These are phyloP conservation scores for Pulveroboletus ravenelii DNA, from an alignment of 768 basidiomycete species.

Conservation along the genomic window DNA sequence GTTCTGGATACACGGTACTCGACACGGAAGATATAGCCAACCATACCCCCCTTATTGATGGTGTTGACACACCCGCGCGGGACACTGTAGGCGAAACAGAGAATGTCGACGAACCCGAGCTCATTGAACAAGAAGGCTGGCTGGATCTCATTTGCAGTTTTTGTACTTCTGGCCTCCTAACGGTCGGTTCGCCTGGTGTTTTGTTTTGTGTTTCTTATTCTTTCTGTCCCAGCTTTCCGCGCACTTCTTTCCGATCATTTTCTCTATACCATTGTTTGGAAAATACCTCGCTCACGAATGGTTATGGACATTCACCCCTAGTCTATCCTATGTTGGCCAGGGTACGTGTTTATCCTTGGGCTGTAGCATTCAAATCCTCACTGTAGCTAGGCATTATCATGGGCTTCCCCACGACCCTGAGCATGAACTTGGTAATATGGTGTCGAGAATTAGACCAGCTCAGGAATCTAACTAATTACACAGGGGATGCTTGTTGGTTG, in stretches of 20 bases:
- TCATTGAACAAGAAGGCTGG: slow-evolving; percentile 71
- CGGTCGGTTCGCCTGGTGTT: slow-evolving; percentile 45
- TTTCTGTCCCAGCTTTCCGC: slow-evolving; percentile 56
- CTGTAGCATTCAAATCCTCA: background rate
- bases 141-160: slow-evolving; percentile 75
- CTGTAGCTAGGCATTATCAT: slow-evolving; percentile 79
- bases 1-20: slow-evolving; percentile 50
- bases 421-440: slow-evolving; percentile 77
- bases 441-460: background rate
- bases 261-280: slow-evolving; percentile 84
- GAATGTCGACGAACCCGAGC: slow-evolving; percentile 37
- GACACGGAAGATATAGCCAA: slow-evolving; percentile 32
- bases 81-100: slow-evolving; percentile 28
- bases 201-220: background rate
- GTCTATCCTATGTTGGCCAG: slow-evolving; percentile 89
- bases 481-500: slow-evolving; percentile 97
- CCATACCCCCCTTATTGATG: slow-evolving; percentile 1
- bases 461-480: background rate
- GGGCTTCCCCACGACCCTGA: slow-evolving; percentile 91
- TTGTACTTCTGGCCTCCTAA: slow-evolving; percentile 63
- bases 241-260: slow-evolving; percentile 87
- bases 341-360: slow-evolving; percentile 34
- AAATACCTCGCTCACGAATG: slow-evolving; percentile 78
- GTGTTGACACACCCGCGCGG: slow-evolving; percentile 6
- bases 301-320: slow-evolving; percentile 93